phyloP scores from a whole-genome alignment of 306 rosid species.

The Abrus precatorius region DNA sequence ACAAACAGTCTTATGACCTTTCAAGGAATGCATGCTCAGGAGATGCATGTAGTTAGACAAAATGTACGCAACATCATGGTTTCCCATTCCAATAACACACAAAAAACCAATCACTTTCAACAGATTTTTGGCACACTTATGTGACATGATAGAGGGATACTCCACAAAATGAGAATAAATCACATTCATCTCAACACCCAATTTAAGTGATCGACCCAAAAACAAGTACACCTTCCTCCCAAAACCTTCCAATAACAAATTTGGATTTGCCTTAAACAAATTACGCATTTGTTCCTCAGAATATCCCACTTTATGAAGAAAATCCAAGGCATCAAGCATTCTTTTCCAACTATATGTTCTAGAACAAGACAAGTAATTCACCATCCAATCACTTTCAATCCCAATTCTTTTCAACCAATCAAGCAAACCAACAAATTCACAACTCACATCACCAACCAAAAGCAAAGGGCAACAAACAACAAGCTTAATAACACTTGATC shows the following conservation, averaged over 20 bases:
- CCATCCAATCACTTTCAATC: slow-evolving; percentile 70
- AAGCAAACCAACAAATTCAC: slow-evolving; percentile 61
- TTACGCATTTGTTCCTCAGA: slow-evolving; percentile 56
- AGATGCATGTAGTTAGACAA: slow-evolving; percentile 58
- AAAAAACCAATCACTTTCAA: slow-evolving; percentile 63
- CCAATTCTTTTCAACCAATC: slow-evolving; percentile 64
- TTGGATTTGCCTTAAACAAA: slow-evolving; percentile 67
- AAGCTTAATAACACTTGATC: slow-evolving; percentile 60
- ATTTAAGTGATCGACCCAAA: slow-evolving; percentile 60
- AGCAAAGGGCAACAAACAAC: slow-evolving; percentile 74
- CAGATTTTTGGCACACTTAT: slow-evolving; percentile 56
- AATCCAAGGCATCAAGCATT: slow-evolving; percentile 66
- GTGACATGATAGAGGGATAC: slow-evolving; percentile 61
- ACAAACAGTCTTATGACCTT: slow-evolving; percentile 69
- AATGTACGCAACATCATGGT: slow-evolving; percentile 60
- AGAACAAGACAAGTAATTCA: slow-evolving; percentile 55
- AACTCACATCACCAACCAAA: slow-evolving; percentile 61
- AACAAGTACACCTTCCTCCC: slow-evolving; percentile 66
- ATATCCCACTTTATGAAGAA: slow-evolving; percentile 67
- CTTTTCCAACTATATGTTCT: slow-evolving; percentile 66
- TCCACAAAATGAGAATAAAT: slow-evolving; percentile 59
- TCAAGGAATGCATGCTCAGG: slow-evolving; percentile 57
- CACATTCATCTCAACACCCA: slow-evolving; percentile 61
- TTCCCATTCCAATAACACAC: slow-evolving; percentile 64
- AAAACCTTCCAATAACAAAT: slow-evolving; percentile 66